A percentile compares a stretch with the other conserved stretches of the same genome.
Evolutionary conservation across 1,284 basidiomycete genomes (phyloP).

Genomic region (Rhodotorula sp.): DNA sequence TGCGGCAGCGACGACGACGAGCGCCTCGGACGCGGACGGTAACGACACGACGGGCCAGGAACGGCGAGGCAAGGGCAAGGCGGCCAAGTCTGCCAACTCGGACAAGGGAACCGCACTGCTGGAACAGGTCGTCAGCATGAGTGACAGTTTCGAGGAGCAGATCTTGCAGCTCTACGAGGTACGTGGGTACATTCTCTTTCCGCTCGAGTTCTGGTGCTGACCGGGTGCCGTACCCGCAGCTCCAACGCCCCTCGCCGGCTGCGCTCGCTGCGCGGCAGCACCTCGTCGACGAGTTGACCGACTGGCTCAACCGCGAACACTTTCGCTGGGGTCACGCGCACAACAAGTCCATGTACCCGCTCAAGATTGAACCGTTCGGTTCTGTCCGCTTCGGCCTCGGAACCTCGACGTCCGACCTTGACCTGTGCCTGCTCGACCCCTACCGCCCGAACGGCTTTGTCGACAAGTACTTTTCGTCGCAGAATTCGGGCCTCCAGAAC

Average conservation of each 20-base stretch:
- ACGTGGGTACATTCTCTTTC: neutral
- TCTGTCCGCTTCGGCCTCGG: conserved; percentile 42
- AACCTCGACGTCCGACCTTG: conserved; percentile 42
- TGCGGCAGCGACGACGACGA: neutral
- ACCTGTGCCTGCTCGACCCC: conserved; percentile 44
- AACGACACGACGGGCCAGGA: neutral
- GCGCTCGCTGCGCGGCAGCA: conserved; percentile 27
- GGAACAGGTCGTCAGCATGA: neutral
- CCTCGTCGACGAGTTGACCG: conserved; percentile 29
- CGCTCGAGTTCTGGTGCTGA: neutral
- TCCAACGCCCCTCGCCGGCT: conserved; percentile 26
- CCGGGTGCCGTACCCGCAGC: neutral
- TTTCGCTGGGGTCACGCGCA: conserved; percentile 38
- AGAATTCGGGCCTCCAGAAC: neutral
- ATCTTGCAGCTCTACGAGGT: conserved; percentile 24
- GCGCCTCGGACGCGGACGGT: neutral
- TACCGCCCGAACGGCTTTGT: conserved; percentile 40
- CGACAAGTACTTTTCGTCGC: conserved; percentile 28
- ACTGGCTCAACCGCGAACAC: conserved; percentile 23
- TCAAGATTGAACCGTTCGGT: conserved; percentile 41
- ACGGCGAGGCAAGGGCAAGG: neutral
- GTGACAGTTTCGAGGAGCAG: conserved; percentile 8
- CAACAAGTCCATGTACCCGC: conserved; percentile 15
- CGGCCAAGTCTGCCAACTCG: neutral
- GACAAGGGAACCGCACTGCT: conserved; percentile 4